A percentile compares a stretch with the other conserved stretches of the same genome.
phyloP scores from a whole-genome alignment of 345 rosid genomes.

The Firmiana major region DNA sequence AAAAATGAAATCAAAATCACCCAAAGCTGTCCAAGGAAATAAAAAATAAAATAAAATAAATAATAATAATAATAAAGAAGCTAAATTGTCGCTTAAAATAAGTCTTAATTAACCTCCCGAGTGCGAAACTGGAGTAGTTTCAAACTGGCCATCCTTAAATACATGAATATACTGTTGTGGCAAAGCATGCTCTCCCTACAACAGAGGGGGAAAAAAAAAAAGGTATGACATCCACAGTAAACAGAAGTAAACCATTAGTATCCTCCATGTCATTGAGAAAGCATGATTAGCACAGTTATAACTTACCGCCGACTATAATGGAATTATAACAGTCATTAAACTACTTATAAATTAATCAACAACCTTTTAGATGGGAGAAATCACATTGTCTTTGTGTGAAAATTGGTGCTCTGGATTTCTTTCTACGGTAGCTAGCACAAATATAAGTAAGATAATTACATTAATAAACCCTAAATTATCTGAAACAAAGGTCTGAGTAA shows the following conservation, averaged over 20 bases:
- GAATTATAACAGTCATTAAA: background rate
- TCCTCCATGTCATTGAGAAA: background rate
- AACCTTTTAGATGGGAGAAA: background rate
- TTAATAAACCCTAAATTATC: background rate
- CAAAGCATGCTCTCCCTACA: conserved; percentile 81
- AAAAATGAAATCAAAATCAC: conserved; percentile 17
- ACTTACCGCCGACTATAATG: background rate
- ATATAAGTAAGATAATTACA: background rate
- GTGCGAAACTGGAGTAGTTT: conserved; percentile 88
- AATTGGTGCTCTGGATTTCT: too few relatives aligned
- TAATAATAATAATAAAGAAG: conserved; percentile 7
- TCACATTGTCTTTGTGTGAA: background rate
- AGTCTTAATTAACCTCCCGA: conserved; percentile 65
- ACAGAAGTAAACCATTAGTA: background rate
- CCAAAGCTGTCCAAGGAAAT: conserved; percentile 18
- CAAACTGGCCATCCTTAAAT: conserved; percentile 65
- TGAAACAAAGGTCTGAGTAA: background rate
- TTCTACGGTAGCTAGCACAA: background rate
- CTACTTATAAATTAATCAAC: background rate
- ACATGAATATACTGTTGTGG: conserved; percentile 78
- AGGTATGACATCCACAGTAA: conserved; percentile 1
- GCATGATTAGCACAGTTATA: too few relatives aligned
- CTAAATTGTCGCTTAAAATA: conserved; percentile 11
- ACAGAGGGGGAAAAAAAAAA: conserved; percentile 19
- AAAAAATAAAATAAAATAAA: too few relatives aligned